phyloP scores from a whole-genome alignment of 768 basidiomycete genomes.

The Termitomyces sp. region DNA sequence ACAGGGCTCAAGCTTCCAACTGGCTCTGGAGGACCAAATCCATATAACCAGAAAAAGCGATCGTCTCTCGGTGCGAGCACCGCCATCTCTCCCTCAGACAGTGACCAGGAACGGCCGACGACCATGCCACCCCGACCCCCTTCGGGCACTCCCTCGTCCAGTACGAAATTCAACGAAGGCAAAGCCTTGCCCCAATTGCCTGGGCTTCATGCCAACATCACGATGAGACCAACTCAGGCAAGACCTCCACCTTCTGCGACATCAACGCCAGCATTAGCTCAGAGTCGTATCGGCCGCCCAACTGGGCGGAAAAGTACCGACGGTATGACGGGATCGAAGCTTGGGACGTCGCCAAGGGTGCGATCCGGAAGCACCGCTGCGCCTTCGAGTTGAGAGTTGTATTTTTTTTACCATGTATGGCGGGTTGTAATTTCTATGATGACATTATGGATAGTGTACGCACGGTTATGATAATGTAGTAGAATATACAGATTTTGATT shows the following conservation, averaged over 20 bases:
- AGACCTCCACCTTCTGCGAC: slow-evolving; percentile 35
- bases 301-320: slow-evolving; percentile 30
- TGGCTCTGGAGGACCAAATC: slow-evolving; percentile 41
- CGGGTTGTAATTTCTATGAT: slow-evolving; percentile 11
- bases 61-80: slow-evolving; percentile 58
- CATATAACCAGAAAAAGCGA: slow-evolving; percentile 47
- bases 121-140: slow-evolving; percentile 31
- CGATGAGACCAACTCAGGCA: slow-evolving; percentile 37
- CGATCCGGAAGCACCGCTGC: slow-evolving; percentile 15
- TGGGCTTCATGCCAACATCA: slow-evolving; percentile 39
- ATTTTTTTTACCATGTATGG: slow-evolving; percentile 1
- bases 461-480: neutral
- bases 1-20: slow-evolving; percentile 59
- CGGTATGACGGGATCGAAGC: slow-evolving; percentile 9
- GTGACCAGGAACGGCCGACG: slow-evolving; percentile 29
- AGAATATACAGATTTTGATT: neutral
- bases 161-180: slow-evolving; percentile 26
- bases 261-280: slow-evolving; percentile 32
- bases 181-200: slow-evolving; percentile 44
- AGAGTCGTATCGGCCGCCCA: slow-evolving; percentile 49
- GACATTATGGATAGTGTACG: slow-evolving; percentile 5
- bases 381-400: slow-evolving; percentile 6
- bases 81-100: slow-evolving; percentile 24
- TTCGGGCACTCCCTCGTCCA: slow-evolving; percentile 27
- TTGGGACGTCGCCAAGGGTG: slow-evolving; percentile 7